phyloP scores from a whole-genome alignment of 2,329 filamentous ascomycete genomes.

The Cadophora sp. region DNA sequence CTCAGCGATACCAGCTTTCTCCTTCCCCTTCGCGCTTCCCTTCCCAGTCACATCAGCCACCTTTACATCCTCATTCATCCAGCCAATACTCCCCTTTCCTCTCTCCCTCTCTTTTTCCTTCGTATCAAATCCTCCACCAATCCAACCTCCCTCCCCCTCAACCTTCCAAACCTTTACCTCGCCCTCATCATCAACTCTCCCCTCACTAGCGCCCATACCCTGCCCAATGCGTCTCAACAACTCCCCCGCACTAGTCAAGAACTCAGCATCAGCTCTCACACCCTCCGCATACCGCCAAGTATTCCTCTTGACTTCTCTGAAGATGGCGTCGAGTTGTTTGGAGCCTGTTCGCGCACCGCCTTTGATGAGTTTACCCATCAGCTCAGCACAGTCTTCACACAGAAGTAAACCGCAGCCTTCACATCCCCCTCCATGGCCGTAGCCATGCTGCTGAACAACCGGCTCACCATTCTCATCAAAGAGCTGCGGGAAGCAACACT shows the following conservation, averaged over 20 bases:
- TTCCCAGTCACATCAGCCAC: not conserved
- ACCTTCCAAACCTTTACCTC: not conserved
- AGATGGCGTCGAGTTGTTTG: slow-evolving; percentile 24
- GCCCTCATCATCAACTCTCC: slow-evolving; percentile 6
- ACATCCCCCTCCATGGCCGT: not conserved
- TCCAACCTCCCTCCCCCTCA: not conserved
- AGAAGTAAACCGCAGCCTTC: slow-evolving; percentile 38
- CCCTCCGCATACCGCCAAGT: slow-evolving; percentile 23
- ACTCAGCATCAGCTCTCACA: slow-evolving; percentile 35
- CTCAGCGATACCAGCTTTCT: not conserved
- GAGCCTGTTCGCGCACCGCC: slow-evolving; percentile 8
- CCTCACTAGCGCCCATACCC: not conserved
- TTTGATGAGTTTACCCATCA: slow-evolving; percentile 20
- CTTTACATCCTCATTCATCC: not conserved
- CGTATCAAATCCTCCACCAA: not conserved
- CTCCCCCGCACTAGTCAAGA: slow-evolving; percentile 31
- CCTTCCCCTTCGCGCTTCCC: not conserved
- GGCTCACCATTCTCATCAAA: slow-evolving; percentile 14
- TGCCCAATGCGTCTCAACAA: slow-evolving; percentile 18
- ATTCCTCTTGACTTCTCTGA: slow-evolving; percentile 12
- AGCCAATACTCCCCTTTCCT: not conserved
- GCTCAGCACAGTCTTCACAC: slow-evolving; percentile 29
- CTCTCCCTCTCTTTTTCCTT: not conserved
- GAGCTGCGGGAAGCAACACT: slow-evolving; percentile 24
- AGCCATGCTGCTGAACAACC: not conserved